phyloP scores from a whole-genome alignment of 2,329 filamentous ascomycete species.

The Cladosporium velox region DNA sequence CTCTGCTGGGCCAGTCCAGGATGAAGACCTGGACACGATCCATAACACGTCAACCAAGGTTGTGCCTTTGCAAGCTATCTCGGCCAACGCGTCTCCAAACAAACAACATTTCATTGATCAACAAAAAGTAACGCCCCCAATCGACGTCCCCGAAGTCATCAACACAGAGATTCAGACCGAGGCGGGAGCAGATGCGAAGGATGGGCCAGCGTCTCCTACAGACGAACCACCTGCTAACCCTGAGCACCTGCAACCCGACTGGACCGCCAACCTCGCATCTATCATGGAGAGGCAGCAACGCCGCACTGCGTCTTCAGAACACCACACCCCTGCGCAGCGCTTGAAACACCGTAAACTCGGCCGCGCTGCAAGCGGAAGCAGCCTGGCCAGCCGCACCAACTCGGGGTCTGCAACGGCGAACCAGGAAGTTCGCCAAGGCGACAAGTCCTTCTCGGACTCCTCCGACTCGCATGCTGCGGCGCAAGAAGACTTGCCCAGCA shows the following conservation, averaged over 20 bases:
- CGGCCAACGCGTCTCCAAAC: slow-evolving; percentile 32
- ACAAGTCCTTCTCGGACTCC: slow-evolving; percentile 6
- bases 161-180: not conserved
- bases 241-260: not conserved
- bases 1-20: slow-evolving; percentile 14
- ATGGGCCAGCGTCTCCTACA: not conserved
- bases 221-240: not conserved
- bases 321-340: slow-evolving; percentile 24
- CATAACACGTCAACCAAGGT: not conserved
- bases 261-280: slow-evolving; percentile 14
- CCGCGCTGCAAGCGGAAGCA: slow-evolving; percentile 32
- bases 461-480: not conserved
- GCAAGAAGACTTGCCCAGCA: slow-evolving; percentile 30
- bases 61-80: slow-evolving; percentile 32
- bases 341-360: slow-evolving; percentile 34
- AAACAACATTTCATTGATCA: slow-evolving; percentile 16
- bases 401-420: not conserved
- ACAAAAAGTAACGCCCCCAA: not conserved
- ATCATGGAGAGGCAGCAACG: slow-evolving; percentile 18
- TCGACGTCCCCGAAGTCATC: not conserved
- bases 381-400: slow-evolving; percentile 13
- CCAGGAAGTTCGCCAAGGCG: not conserved
- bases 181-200: not conserved
- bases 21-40: slow-evolving; percentile 23
- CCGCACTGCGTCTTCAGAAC: slow-evolving; percentile 2